Conservation (phyloP, 257 asterid species). For the Cynanchum wilfordii region DNA sequence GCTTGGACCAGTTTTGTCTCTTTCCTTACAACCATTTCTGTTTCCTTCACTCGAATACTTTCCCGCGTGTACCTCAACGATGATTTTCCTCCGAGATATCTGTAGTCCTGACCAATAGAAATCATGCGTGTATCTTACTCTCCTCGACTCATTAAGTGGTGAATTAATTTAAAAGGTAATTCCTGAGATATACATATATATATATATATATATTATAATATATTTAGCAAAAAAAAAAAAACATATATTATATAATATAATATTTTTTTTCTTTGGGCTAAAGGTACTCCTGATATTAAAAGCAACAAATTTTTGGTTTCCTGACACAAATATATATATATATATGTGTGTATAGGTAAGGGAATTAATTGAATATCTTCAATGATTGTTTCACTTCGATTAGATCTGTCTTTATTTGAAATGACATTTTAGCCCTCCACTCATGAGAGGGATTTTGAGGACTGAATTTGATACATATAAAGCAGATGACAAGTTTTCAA, state of each 20-base stretch:
- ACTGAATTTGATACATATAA: slow-evolving; percentile 10
- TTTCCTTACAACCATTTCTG: slow-evolving; percentile 15
- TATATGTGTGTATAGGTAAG: too few relatives aligned
- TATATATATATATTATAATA: too few relatives aligned
- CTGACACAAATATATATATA: too few relatives aligned
- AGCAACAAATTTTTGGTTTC: not conserved
- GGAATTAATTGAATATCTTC: not conserved
- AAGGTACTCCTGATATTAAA: slow-evolving; percentile 6
- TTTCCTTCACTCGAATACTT: slow-evolving; percentile 20
- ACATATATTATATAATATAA: too few relatives aligned
- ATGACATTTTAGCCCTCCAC: slow-evolving; percentile 22
- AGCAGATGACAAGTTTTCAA: too few relatives aligned
- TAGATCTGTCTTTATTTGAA: not conserved
- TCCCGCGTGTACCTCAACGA: rapidly evolving
- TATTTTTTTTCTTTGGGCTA: too few relatives aligned
- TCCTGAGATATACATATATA: too few relatives aligned
- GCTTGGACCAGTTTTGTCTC: slow-evolving; percentile 33
- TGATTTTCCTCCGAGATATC: too few relatives aligned
- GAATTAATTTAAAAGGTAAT: slow-evolving; percentile 1
- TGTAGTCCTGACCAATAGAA: not conserved
- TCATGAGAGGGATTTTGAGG: not conserved
- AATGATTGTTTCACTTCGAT: slow-evolving; percentile 9
- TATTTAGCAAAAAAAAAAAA: too few relatives aligned
- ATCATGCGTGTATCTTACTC: not conserved
- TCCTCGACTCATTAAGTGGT: not conserved